Percentiles rank a stretch among this genome's conserved stretches.
Evolutionary conservation across 768 basidiomycete genomes (phyloP).

Genomic region (Phaeotremella skinneri): DNA sequence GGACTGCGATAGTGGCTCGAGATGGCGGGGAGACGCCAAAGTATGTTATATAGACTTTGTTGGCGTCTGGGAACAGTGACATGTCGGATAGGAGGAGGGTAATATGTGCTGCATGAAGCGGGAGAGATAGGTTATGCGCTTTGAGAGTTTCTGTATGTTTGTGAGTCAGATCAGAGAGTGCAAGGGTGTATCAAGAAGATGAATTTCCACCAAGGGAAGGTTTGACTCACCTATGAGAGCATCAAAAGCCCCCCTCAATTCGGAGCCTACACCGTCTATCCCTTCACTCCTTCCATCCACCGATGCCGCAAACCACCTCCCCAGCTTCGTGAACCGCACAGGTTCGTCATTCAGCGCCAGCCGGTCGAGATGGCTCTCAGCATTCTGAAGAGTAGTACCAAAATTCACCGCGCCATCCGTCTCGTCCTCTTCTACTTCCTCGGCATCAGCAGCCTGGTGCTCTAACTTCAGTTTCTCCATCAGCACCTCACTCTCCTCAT

Average conservation of each 20-base stretch:
- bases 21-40: constrained; percentile 91
- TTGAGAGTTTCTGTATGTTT: constrained; percentile 58
- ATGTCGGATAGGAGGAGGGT: constrained; percentile 77
- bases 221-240: constrained; percentile 60
- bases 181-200: background rate
- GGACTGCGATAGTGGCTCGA: constrained; percentile 86
- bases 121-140: constrained; percentile 57
- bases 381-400: background rate
- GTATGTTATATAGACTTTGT: constrained; percentile 71
- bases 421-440: background rate
- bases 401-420: background rate
- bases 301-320: constrained; percentile 68
- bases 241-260: constrained; percentile 68
- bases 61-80: constrained; percentile 71
- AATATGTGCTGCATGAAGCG: constrained; percentile 66
- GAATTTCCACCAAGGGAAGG: background rate
- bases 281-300: constrained; percentile 58
- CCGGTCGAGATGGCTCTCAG: background rate
- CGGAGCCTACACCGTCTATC: constrained; percentile 62
- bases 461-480: constrained; percentile 11
- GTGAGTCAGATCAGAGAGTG: constrained; percentile 6
- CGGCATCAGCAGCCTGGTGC: background rate
- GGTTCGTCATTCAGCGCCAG: background rate
- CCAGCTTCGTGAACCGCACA: constrained; percentile 43
- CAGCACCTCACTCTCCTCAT: constrained; percentile 47